Evolutionary conservation across 306 rosid genomes (phyloP), one percentile per base, ranked within the genome.

Genomic region (Castanea mollissima): DNA sequence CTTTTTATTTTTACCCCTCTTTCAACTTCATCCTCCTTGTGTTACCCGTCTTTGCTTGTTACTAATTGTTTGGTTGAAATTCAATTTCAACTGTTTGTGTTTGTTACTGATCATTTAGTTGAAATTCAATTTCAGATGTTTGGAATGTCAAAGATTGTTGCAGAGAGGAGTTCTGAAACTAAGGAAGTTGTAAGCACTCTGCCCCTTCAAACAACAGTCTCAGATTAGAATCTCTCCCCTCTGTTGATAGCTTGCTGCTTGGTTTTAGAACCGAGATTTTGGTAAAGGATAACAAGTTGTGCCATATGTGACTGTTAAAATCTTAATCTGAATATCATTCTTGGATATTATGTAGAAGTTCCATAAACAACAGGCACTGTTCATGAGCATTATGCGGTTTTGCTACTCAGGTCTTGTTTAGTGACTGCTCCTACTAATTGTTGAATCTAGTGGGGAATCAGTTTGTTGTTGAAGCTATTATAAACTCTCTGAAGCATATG

Each of bases 121-220:
- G 49, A 60, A 54, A 55, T 75, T 80, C 55, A 14, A 74, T 86
- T 82, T 75, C 93, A 95, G 99, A 91, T 92, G 98, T 92, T 95
- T 82, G 82, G 91, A 67, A 83, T 95, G 91, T 95, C 98, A 57
- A 92, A 95, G 91, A 83, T 75, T 74, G 96, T 91, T 76, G 84
- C 96, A 31, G 91, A 91, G 82, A 84, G 78, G 74, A 90, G 59
- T 59, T 70, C 92, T 71, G 84, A 84, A 18, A 51, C 91, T 41
- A 89, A 87, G 84, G 97, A 87, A 83, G 93, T 91, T 84, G 98
- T 87, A 85, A 91, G 97, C 83, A 86, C 93, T 77, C 79, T 92
- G 69, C 87, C 97, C 71, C 96, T 95, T 34, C 79, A 78, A 75
- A 90, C 97, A 78, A 84, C 75, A 0, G 73, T 85, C 32, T 86